Evolutionary conservation across 352 stramenopile species (phyloP).

Genomic region (Aphanomyces stellatus): DNA sequence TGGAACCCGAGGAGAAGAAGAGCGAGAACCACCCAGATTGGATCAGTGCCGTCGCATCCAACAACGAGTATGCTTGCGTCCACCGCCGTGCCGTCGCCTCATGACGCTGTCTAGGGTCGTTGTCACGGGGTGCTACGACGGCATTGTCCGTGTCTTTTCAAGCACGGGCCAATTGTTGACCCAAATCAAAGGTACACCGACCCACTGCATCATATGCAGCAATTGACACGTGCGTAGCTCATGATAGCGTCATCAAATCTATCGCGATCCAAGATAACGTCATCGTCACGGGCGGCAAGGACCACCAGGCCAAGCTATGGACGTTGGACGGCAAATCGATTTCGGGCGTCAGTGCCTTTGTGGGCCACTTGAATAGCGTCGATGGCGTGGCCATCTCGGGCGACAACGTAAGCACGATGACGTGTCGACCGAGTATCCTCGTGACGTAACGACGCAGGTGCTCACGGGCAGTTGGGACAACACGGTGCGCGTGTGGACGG

Average conservation of each 20-base stretch:
- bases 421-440: background rate
- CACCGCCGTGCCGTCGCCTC: background rate
- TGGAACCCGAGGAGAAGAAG: slow-evolving; percentile 57
- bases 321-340: slow-evolving; percentile 37
- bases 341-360: slow-evolving; percentile 41
- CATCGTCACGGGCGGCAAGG: slow-evolving; percentile 71
- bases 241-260: slow-evolving; percentile 67
- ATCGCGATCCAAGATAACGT: slow-evolving; percentile 46
- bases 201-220: background rate
- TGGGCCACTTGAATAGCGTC: slow-evolving; percentile 75
- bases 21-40: slow-evolving; percentile 73
- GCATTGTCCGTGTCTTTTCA: slow-evolving; percentile 73
- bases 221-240: slow-evolving; percentile 24
- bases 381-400: slow-evolving; percentile 41
- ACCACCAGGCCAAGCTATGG: slow-evolving; percentile 69
- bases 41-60: slow-evolving; percentile 63
- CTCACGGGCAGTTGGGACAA: slow-evolving; percentile 79
- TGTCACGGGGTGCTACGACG: slow-evolving; percentile 82
- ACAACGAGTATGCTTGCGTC: slow-evolving; percentile 23
- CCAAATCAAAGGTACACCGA: slow-evolving; percentile 34
- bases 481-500: slow-evolving; percentile 66
- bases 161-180: slow-evolving; percentile 35
- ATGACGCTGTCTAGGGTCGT: slow-evolving; percentile 21
- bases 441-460: slow-evolving; percentile 21
- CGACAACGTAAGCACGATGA: background rate